A percentile compares a stretch with the other conserved stretches of the same genome.
Conservation (phyloP, 805 yeast genomes). For the Ogataea populi-albae region DNA sequence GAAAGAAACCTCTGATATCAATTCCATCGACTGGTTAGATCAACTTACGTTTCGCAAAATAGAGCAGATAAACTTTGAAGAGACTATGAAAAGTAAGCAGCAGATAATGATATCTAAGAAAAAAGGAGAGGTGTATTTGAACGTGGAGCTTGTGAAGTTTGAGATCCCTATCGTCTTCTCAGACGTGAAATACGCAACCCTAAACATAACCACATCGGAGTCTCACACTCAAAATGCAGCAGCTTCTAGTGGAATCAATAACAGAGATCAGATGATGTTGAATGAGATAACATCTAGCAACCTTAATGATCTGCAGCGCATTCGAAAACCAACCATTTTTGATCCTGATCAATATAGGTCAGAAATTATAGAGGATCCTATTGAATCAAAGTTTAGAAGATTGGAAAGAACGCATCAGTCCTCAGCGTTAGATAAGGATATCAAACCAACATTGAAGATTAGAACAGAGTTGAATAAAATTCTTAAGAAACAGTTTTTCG, state of each 20-base stretch:
- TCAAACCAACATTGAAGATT: slow-evolving; percentile 82
- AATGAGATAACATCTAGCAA: slow-evolving; percentile 28
- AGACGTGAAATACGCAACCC: slow-evolving; percentile 46
- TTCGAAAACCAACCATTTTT: slow-evolving; percentile 38
- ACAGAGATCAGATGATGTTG: slow-evolving; percentile 16
- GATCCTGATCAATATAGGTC: slow-evolving; percentile 62
- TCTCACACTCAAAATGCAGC: slow-evolving; percentile 21
- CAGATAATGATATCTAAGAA: slow-evolving; percentile 11
- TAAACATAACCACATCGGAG: slow-evolving; percentile 26
- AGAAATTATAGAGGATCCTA: slow-evolving; percentile 62
- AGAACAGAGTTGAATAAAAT: slow-evolving; percentile 72
- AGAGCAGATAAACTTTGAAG: slow-evolving; percentile 35
- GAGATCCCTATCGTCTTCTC: slow-evolving; percentile 71
- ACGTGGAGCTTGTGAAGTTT: slow-evolving; percentile 59
- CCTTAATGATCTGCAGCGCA: slow-evolving; percentile 8
- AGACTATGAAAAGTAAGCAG: slow-evolving; percentile 9
- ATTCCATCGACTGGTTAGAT: slow-evolving; percentile 71
- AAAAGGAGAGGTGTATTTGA: slow-evolving; percentile 16
- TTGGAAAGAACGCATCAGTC: slow-evolving; percentile 81
- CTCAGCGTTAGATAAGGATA: slow-evolving; percentile 73
- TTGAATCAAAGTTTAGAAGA: slow-evolving; percentile 82
- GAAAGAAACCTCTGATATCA: slow-evolving; percentile 67
- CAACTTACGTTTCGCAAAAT: slow-evolving; percentile 55
- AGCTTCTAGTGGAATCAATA: slow-evolving; percentile 16
- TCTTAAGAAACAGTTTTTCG: slow-evolving; percentile 77